These are phyloP conservation scores for Phialocephala subalpina DNA, from an alignment of 2,329 filamentous ascomycete species.

Conservation along the genomic window DNA sequence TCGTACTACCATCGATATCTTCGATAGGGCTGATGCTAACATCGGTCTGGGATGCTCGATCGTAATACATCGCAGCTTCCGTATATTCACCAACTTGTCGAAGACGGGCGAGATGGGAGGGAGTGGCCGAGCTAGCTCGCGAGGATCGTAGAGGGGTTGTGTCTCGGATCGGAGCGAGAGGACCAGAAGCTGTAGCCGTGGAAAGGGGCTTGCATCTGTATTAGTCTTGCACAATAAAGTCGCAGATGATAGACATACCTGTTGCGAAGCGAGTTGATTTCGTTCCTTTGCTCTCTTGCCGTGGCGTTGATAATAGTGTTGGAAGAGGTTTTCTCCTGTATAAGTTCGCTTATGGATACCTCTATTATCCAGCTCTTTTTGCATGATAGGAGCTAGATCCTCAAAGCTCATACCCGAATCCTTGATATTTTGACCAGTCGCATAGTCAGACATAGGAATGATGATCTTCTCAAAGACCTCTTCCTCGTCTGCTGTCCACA, in stretches of 20 bases:
- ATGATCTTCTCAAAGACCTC: constrained; percentile 12
- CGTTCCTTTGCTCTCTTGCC: constrained; percentile 3
- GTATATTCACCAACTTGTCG: background rate
- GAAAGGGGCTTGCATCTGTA: constrained; percentile 1
- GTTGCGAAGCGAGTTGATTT: constrained; percentile 1
- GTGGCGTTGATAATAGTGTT: constrained; percentile 20
- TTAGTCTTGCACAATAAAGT: background rate
- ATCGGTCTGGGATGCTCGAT: constrained; percentile 2
- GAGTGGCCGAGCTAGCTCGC: background rate
- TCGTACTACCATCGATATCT: background rate
- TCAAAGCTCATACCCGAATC: constrained; percentile 1
- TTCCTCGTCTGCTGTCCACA: constrained; percentile 16
- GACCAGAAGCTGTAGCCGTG: background rate
- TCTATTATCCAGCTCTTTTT: constrained; percentile 2
- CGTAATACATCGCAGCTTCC: background rate
- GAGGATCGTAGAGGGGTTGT: background rate
- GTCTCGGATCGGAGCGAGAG: background rate
- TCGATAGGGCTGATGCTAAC: background rate
- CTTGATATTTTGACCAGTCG: background rate
- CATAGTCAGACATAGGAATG: constrained; percentile 12
- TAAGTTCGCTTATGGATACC: constrained; percentile 4
- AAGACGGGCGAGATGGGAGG: background rate
- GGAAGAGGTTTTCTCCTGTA: constrained; percentile 13
- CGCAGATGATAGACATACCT: background rate
- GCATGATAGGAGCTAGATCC: constrained; percentile 18